Percentiles rank a stretch among this genome's conserved stretches.
Evolutionary conservation across 768 basidiomycete species (phyloP).

Genomic region (Grammothele lineata): DNA sequence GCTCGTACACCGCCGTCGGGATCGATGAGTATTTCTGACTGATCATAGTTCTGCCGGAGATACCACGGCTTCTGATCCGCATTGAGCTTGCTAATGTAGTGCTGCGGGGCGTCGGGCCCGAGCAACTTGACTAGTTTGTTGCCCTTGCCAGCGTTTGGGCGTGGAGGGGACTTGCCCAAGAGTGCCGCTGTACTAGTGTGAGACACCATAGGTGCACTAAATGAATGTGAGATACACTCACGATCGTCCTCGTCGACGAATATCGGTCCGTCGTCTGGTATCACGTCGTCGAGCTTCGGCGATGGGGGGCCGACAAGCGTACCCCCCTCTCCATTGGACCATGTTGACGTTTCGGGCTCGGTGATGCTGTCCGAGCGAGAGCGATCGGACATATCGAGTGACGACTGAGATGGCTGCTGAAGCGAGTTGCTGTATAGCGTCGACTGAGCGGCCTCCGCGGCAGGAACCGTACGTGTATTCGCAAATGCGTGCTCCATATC

Average conservation of each 20-base stretch:
- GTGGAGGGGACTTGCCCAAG: constrained; percentile 24
- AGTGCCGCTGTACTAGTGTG: constrained; percentile 7
- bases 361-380: constrained; percentile 15
- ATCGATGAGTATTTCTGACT: constrained; percentile 80
- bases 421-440: constrained; percentile 21
- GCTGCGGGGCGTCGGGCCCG: constrained; percentile 51
- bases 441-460: constrained; percentile 9
- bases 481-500: constrained; percentile 26
- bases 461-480: constrained; percentile 6
- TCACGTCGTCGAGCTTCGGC: constrained; percentile 2
- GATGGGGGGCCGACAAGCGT: constrained; percentile 9
- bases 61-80: constrained; percentile 70
- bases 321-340: constrained; percentile 7
- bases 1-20: constrained; percentile 81
- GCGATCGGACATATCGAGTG: constrained; percentile 20
- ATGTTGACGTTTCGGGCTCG: constrained; percentile 18
- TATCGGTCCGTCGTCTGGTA: constrained; percentile 10
- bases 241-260: constrained; percentile 24
- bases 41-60: constrained; percentile 74
- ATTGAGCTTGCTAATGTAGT: constrained; percentile 37
- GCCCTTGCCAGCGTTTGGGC: constrained; percentile 29
- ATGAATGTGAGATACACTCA: constrained; percentile 1
- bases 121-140: constrained; percentile 66
- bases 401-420: constrained; percentile 26
- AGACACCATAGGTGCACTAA: not conserved